These are phyloP conservation scores for Globisporangium megalacanthum DNA, from an alignment of 352 stramenopile genomes.

Conservation along the genomic window DNA sequence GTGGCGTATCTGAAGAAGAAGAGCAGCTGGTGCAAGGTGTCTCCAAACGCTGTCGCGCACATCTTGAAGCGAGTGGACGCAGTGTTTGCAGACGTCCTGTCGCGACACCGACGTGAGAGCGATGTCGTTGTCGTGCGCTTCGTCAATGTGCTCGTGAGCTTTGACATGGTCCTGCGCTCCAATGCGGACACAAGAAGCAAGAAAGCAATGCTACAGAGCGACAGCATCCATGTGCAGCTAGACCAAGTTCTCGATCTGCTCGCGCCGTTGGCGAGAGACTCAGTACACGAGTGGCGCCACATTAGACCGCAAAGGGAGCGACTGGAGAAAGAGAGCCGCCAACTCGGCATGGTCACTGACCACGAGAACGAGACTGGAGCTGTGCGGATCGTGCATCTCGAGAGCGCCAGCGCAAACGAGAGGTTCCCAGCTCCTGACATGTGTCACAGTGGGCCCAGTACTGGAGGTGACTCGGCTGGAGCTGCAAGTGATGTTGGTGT, in stretches of 20 bases:
- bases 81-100: conserved; percentile 1
- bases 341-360: no score
- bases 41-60: neutral
- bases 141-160: conserved; percentile 5
- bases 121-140: conserved; percentile 4
- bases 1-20: neutral
- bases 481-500: no score
- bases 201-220: conserved; percentile 1
- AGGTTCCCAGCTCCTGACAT: neutral
- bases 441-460: neutral
- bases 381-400: neutral
- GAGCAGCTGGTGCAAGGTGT: neutral
- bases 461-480: no score
- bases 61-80: conserved; percentile 1
- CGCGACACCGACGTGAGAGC: neutral
- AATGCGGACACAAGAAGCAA: neutral
- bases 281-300: conserved; percentile 1
- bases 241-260: conserved; percentile 5
- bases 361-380: neutral
- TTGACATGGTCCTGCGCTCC: conserved; percentile 2
- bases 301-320: neutral
- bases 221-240: conserved; percentile 2
- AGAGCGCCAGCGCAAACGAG: neutral
- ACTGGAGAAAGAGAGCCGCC: neutral
- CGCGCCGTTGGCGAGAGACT: neutral